phyloP scores from a whole-genome alignment of 164 flowering plant species.

The Pachysandra terminalis region DNA sequence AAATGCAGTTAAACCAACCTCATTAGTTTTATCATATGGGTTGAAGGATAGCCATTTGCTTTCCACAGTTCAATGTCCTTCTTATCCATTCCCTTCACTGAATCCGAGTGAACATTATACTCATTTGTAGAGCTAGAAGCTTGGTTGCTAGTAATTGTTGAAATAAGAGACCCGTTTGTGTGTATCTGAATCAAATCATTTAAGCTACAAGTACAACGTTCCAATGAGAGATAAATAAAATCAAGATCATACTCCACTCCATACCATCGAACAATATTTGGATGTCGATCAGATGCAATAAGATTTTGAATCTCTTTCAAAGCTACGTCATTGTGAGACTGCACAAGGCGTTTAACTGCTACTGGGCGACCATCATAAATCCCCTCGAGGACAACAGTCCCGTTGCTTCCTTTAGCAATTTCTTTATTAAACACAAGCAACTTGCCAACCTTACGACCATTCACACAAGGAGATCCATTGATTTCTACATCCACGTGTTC shows the following conservation, averaged over 20 bases:
- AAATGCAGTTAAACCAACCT: conserved; percentile 37
- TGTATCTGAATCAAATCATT: conserved; percentile 47
- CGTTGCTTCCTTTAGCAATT: conserved; percentile 96
- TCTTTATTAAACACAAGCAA: conserved; percentile 52
- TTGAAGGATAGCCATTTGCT: conserved; percentile 58
- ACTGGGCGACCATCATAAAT: conserved; percentile 71
- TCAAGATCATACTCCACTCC: conserved; percentile 84
- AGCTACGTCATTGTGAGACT: conserved; percentile 75
- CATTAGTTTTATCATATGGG: conserved; percentile 54
- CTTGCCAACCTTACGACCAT: conserved; percentile 65
- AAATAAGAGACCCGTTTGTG: conserved; percentile 21
- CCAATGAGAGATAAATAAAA: conserved; percentile 84
- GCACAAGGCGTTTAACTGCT: conserved; percentile 92
- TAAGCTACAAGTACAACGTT: conserved; percentile 82
- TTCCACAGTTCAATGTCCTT: conserved; percentile 51
- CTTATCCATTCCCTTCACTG: conserved; percentile 17
- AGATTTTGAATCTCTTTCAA: conserved; percentile 87
- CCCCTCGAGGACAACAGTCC: conserved; percentile 87
- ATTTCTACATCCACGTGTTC: conserved; percentile 21
- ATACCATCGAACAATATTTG: conserved; percentile 85
- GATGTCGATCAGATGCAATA: conserved; percentile 83
- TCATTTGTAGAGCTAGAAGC: conserved; percentile 14
- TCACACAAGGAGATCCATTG: conserved; percentile 1
- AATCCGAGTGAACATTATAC: conserved; percentile 23
- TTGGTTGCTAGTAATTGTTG: conserved; percentile 3